Base-by-base conservation (phyloP, 2,329 filamentous ascomycete species). In the Macrophomina phaseolina region DNA sequence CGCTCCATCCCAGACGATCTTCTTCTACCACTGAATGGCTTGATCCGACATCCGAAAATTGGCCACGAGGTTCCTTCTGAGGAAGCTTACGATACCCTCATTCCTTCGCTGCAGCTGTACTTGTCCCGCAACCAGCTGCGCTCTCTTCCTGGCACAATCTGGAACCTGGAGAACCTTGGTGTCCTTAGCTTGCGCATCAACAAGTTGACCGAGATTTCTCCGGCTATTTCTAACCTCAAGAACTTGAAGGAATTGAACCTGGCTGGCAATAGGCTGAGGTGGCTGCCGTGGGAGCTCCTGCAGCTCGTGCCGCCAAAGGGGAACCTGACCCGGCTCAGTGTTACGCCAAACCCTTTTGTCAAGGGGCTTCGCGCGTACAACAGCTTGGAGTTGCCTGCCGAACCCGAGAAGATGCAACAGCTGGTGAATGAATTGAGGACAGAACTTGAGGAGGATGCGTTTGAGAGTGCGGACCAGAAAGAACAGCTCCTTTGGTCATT, bases 161-260 rank as follows among this genome's bases (percentile, higher is more conserved):
- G 91, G 71, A 82, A 86, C 55, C 78, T 92, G 2, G 79, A 87
- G 28, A 80, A 87, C 70, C 79, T 92, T 36, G 89, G 86, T 0
- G 85, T 89, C 16, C 83, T 93, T 12, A 91, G 86, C 70, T 81
- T 93, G 16, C 86, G 90, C 42, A 85, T 83, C 68, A 92, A 92
- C 71, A 75, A 82, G 30, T 81, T 93, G 14, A 79, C 78, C 0
- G 85, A 90, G 71, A 77, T 93, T 2, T 87, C 90, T 1, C 80
- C 87, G 0, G 81, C 83, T 3, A 87, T 92, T 58, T 81, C 80
- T 28, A 84, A 85, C 38, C 81, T 92, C 6, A 74, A 74, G 4
- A 88, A 87, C 67, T 81, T 93, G 4, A 79, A 81, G 61, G 83
- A 87, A 61, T 83, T 93, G 46, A 92, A 91, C 70, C 71, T 93